phyloP scores from a whole-genome alignment of 2,329 filamentous ascomycete genomes.

The Orbilia quercus region DNA sequence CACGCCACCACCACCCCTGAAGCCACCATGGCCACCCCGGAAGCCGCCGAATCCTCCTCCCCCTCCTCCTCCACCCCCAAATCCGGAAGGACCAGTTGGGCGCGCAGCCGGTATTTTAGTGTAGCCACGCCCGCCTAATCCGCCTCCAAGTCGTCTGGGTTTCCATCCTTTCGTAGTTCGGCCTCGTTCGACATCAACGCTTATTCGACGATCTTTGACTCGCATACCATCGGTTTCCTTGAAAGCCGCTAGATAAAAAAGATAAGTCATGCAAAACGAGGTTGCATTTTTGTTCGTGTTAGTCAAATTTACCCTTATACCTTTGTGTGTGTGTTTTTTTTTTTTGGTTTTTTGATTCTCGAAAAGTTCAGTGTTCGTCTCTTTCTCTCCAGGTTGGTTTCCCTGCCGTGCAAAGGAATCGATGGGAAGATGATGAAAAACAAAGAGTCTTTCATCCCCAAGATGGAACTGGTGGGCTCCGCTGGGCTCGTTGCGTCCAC shows the following conservation, averaged over 20 bases:
- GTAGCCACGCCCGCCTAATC: slow-evolving; percentile 90
- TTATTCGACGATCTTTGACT: slow-evolving; percentile 90
- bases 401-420: slow-evolving; percentile 25
- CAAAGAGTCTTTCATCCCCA: slow-evolving; percentile 38
- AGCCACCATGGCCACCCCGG: slow-evolving; percentile 68
- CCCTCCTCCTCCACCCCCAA: slow-evolving; percentile 69
- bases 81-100: slow-evolving; percentile 73
- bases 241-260: slow-evolving; percentile 80
- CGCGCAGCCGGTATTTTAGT: slow-evolving; percentile 81
- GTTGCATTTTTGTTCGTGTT: slow-evolving; percentile 72
- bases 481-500: slow-evolving; percentile 41
- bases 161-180: slow-evolving; percentile 94
- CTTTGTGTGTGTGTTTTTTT: too few species aligned
- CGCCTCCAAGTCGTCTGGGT: slow-evolving; percentile 88
- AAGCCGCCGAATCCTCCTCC: slow-evolving; percentile 71
- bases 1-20: slow-evolving; percentile 64
- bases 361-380: slow-evolving; percentile 36
- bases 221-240: slow-evolving; percentile 86
- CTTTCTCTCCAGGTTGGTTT: slow-evolving; percentile 29
- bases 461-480: slow-evolving; percentile 51
- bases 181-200: slow-evolving; percentile 95
- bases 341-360: slow-evolving; percentile 13
- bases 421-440: slow-evolving; percentile 27
- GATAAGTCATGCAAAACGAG: slow-evolving; percentile 64
- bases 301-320: slow-evolving; percentile 66